Evolutionary conservation across 164 flowering plant species (phyloP).

Genomic region (Vitis amurensis): DNA sequence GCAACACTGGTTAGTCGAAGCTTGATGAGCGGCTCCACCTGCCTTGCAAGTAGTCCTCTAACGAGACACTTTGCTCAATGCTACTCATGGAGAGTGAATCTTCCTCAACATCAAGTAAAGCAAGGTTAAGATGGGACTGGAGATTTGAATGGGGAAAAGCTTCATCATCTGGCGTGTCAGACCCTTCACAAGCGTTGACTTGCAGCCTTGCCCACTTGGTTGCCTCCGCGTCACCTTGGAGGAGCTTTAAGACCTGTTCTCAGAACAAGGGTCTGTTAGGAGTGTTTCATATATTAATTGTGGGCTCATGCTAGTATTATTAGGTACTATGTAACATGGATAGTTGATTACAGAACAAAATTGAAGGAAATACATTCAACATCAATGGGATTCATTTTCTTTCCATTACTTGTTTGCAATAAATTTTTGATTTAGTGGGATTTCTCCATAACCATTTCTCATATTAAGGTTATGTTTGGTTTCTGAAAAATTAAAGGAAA

Average conservation of each 20-base stretch:
- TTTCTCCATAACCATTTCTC: not conserved
- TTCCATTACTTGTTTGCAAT: too few relatives aligned
- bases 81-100: conserved; percentile 70
- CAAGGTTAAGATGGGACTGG: conserved; percentile 79
- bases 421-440: too few relatives aligned
- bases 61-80: conserved; percentile 55
- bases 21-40: conserved; percentile 93
- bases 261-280: not conserved
- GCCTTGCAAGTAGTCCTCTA: conserved; percentile 81
- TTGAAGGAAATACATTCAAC: too few relatives aligned
- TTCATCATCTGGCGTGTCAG: conserved; percentile 55
- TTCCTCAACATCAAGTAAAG: conserved; percentile 82
- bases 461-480: not conserved
- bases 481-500: too few relatives aligned
- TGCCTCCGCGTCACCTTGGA: conserved; percentile 80
- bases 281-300: too few relatives aligned
- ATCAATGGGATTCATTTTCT: too few relatives aligned
- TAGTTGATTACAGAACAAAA: too few relatives aligned
- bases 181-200: conserved; percentile 44
- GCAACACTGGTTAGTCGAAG: conserved; percentile 45
- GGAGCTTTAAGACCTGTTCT: conserved; percentile 74
- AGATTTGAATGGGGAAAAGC: conserved; percentile 40
- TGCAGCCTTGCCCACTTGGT: conserved; percentile 73
- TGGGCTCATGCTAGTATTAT: too few relatives aligned
- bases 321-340: too few relatives aligned